Percentiles rank a stretch among this genome's conserved stretches.
Conservation (phyloP, 2,329 filamentous ascomycete genomes). For the Fusarium sp. region DNA sequence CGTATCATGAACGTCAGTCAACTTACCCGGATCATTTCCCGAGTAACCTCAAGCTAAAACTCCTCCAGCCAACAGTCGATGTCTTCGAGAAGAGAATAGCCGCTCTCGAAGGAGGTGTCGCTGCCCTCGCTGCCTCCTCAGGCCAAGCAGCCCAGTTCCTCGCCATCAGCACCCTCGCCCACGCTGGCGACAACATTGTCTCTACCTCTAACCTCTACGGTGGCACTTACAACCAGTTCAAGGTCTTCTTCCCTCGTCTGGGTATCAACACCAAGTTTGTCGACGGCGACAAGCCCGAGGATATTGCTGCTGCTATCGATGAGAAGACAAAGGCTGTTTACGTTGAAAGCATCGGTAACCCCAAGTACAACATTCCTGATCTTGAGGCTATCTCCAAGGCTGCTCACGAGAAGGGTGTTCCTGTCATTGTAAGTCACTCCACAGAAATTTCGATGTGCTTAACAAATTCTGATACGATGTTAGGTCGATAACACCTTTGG, state of each 20-base stretch:
- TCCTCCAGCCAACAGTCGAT: constrained; percentile 83
- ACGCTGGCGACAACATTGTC: constrained; percentile 92
- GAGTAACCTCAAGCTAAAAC: not conserved
- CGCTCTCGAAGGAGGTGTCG: constrained; percentile 92
- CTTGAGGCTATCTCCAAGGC: constrained; percentile 87
- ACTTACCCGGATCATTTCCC: not conserved
- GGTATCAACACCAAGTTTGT: constrained; percentile 92
- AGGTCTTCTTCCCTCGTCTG: constrained; percentile 87
- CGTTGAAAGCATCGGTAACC: constrained; percentile 93
- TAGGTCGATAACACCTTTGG: constrained; percentile 95
- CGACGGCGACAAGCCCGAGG: constrained; percentile 80
- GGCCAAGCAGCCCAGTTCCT: constrained; percentile 95
- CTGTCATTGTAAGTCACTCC: constrained; percentile 65
- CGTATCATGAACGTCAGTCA: constrained; percentile 88
- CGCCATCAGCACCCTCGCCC: constrained; percentile 84
- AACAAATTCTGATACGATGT: not conserved
- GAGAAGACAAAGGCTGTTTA: constrained; percentile 94
- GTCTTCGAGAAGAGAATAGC: constrained; percentile 97
- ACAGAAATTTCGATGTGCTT: not conserved
- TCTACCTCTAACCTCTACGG: constrained; percentile 92
- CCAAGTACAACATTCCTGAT: constrained; percentile 91
- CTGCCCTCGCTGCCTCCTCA: constrained; percentile 85
- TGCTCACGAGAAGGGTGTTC: constrained; percentile 76
- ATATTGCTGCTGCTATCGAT: constrained; percentile 86
- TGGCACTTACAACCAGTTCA: constrained; percentile 97